phyloP scores from a whole-genome alignment of 495 filamentous ascomycete genomes.

The Annulohypoxylon maeteangense region DNA sequence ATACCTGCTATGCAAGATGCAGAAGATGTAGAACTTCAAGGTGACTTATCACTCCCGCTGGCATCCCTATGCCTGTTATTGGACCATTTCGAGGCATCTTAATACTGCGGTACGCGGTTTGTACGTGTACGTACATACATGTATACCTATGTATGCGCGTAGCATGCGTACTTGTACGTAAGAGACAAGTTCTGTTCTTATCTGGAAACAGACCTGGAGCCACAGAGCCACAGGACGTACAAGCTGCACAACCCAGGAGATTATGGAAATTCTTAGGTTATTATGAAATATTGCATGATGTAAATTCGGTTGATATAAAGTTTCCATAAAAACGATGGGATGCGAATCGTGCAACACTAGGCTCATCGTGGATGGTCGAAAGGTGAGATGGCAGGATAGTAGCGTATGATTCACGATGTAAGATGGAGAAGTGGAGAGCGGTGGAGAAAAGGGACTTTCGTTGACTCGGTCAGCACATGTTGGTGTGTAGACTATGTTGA shows the following conservation, averaged over 20 bases:
- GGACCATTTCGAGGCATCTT: neutral
- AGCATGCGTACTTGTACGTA: neutral
- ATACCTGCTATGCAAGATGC: neutral
- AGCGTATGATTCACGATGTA: neutral
- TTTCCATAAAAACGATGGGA: constrained; percentile 24
- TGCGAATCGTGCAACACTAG: constrained; percentile 26
- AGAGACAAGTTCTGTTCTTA: neutral
- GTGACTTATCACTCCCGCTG: neutral
- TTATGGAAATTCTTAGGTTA: neutral
- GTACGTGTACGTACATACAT: neutral
- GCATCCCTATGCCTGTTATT: neutral
- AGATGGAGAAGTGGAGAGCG: constrained; percentile 15
- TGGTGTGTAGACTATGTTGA: neutral
- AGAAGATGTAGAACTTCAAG: constrained; percentile 4
- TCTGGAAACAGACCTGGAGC: neutral
- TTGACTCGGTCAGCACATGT: constrained; percentile 11
- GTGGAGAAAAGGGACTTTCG: constrained; percentile 21
- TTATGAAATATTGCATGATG: constrained; percentile 8
- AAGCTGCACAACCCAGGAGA: neutral
- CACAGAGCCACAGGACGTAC: neutral
- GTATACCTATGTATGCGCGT: neutral
- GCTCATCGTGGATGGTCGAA: constrained; percentile 5
- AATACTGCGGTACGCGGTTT: neutral
- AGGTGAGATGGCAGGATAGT: constrained; percentile 3
- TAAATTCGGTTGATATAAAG: constrained; percentile 13